Evolutionary conservation across 371 early-diverging fungal genomes (phyloP).

Genomic region (Rhizopus arrhizus): DNA sequence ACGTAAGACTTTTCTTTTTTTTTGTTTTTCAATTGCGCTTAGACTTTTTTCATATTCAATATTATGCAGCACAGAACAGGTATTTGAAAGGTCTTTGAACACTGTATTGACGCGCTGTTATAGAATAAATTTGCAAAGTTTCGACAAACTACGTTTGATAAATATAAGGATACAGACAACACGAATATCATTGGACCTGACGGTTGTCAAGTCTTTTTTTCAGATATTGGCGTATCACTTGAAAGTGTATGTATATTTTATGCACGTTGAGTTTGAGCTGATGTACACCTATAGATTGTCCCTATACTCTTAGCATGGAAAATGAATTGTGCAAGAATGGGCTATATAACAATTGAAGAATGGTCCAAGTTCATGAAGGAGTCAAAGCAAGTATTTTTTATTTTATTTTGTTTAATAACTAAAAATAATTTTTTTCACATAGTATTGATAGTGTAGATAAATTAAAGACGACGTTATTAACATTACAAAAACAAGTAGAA

Average conservation of each 20-base stretch:
- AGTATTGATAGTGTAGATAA: conserved; percentile 26
- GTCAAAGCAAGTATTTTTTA: conserved; percentile 6
- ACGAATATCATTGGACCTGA: conserved; percentile 33
- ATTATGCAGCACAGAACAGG: conserved; percentile 7
- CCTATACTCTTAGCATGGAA: conserved; percentile 46
- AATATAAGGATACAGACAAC: conserved; percentile 32
- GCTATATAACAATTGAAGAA: conserved; percentile 23
- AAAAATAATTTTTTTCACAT: neutral
- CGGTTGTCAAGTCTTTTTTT: conserved; percentile 41
- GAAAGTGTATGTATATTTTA: conserved; percentile 32
- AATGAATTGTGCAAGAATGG: conserved; percentile 39
- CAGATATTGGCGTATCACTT: conserved; percentile 32
- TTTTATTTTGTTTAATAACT: neutral
- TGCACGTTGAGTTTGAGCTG: neutral
- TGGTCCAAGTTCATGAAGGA: conserved; percentile 20
- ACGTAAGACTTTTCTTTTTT: conserved; percentile 1
- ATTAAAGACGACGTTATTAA: conserved; percentile 16
- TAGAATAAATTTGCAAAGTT: conserved; percentile 4
- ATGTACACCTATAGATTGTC: conserved; percentile 16
- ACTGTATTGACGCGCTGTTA: neutral
- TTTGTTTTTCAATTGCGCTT: neutral
- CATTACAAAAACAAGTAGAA: conserved; percentile 8
- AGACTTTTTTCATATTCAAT: neutral
- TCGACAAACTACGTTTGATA: conserved; percentile 26
- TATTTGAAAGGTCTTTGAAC: neutral